Evolutionary conservation across 208 protist genomes (phyloP).

Genomic region (Lotmaria passim): DNA sequence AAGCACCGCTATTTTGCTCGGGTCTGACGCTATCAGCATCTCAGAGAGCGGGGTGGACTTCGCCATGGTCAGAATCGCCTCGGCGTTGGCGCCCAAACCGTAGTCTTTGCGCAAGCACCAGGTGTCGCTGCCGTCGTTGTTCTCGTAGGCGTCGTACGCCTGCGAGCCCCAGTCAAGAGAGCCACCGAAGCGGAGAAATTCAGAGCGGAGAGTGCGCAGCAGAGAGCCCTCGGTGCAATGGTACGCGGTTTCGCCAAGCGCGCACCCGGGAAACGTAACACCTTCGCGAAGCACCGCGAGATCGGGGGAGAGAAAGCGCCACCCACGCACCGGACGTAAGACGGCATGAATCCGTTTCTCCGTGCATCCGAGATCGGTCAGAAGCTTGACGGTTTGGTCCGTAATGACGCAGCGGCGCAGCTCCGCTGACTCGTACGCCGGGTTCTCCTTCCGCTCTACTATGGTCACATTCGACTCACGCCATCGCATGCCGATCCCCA

Average conservation of each 20-base stretch:
- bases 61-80: constrained; percentile 71
- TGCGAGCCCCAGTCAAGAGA: constrained; percentile 64
- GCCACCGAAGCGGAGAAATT: constrained; percentile 82
- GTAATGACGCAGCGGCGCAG: constrained; percentile 71
- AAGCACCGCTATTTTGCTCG: constrained; percentile 58
- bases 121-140: constrained; percentile 61
- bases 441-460: constrained; percentile 54
- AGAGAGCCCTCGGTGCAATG: constrained; percentile 74
- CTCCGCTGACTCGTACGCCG: constrained; percentile 50
- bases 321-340: constrained; percentile 54
- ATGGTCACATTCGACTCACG: constrained; percentile 77
- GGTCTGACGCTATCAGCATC: constrained; percentile 66
- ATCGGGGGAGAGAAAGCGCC: constrained; percentile 62
- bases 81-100: constrained; percentile 56
- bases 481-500: constrained; percentile 90
- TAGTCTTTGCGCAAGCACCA: constrained; percentile 81
- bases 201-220: constrained; percentile 61
- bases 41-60: constrained; percentile 39
- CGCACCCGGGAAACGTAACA: constrained; percentile 69
- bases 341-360: constrained; percentile 46
- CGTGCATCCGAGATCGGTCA: constrained; percentile 77
- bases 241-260: constrained; percentile 64
- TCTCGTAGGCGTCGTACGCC: constrained; percentile 68
- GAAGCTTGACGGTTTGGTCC: constrained; percentile 67
- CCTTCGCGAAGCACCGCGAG: constrained; percentile 58